Conservation (phyloP, 768 basidiomycete species). For the Suillus alpinus region DNA sequence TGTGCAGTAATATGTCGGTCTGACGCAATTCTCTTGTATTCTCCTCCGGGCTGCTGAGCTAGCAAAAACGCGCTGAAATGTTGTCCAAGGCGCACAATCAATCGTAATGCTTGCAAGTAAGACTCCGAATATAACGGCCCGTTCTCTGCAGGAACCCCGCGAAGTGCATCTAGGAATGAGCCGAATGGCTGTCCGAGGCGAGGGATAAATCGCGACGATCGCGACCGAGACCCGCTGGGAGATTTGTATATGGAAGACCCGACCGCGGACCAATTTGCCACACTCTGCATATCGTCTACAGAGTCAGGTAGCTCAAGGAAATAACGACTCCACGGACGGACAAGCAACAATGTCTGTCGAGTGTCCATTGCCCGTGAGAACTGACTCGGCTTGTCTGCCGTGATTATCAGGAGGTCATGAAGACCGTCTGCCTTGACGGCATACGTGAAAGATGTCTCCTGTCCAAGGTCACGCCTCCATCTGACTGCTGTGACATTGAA, state of each 20-base stretch:
- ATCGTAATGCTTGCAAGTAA: background rate
- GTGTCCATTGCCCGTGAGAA: background rate
- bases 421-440: background rate
- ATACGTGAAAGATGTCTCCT: background rate
- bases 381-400: background rate
- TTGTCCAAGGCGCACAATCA: background rate
- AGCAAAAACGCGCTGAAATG: slow-evolving; percentile 2
- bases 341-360: background rate
- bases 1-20: background rate
- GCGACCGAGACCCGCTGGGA: background rate
- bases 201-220: too few relatives aligned
- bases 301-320: background rate
- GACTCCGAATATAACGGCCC: background rate
- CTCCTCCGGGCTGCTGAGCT: background rate
- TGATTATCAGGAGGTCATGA: background rate
- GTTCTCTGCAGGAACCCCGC: background rate
- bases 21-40: slow-evolving; percentile 5
- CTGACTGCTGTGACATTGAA: background rate
- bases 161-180: background rate
- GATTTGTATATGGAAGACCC: background rate
- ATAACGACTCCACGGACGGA: background rate
- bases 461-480: background rate
- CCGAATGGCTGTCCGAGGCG: background rate
- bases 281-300: background rate
- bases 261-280: too few relatives aligned